Base-by-base conservation (phyloP, 176 grass and related monocot species). In the Zea luxurians region DNA sequence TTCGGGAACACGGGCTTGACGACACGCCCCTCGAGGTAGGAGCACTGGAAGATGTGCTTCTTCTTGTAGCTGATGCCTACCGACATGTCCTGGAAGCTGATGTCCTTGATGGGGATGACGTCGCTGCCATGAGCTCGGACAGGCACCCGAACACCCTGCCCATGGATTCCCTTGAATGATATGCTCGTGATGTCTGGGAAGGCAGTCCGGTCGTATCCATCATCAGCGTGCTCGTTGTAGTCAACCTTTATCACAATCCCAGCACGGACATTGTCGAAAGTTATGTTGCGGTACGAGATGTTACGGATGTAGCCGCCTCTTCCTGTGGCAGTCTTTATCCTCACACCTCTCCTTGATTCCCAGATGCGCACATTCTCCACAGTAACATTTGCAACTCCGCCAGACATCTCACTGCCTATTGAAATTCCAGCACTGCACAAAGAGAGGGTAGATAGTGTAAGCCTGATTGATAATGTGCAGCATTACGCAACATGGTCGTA, bases 371-470 rank as follows among this genome's bases (percentile, higher is more conserved):
- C 78, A 62, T 93, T 91, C 66, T 97, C 86, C 53, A 97, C 86
- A 6, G 78, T 89, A 58, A 93, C 80, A 67, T 97, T 93, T 78
- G 81, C 87, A 81, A 97, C 75, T 74, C 93, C 93, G 57, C 93
- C 91, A 11, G 93, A 97, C 93, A 97, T 97, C 73, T 97, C 93
- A 78, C 93, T 97, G 13, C 93, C 93, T 73, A 97, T 92, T 59
- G 94, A 97, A 86, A 97, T 91, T 64, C 91, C 93, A 83, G 91
- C 93, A 82, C 91, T 97, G 88, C 61, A 83, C n/a, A 78, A 13
- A 82, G 54, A 55, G 17, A 75, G 44, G 20, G 64, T 3, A 61
- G 71, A 38, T 35, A 13, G 37, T 49, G 53, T 82, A 73, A 88
- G 64, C 46, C 48, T 70, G 46, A 75, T 18, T 18, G 43, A 10